phyloP scores from a whole-genome alignment of 73 alveolate genomes.

The Durusdinium trenchii region DNA sequence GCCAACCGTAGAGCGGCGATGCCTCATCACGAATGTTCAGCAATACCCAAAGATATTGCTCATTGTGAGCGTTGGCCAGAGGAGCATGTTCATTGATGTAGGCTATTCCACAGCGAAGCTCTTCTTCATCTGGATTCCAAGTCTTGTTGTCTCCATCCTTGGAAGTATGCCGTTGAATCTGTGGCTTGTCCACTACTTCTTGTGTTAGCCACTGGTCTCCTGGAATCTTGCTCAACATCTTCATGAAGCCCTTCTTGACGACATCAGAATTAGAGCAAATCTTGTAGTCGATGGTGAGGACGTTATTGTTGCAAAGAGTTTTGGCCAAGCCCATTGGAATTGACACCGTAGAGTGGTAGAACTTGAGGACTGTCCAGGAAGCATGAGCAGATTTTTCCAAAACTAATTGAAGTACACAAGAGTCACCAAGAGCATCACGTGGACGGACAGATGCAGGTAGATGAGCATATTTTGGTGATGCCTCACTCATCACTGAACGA shows the following conservation, averaged over 20 bases:
- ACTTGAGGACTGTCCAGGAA: neutral
- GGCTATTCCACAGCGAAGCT: conserved; percentile 22
- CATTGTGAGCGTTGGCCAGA: conserved; percentile 6
- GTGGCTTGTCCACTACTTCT: neutral
- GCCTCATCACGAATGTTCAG: neutral
- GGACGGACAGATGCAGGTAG: conserved; percentile 41
- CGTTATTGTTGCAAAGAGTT: neutral
- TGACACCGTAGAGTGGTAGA: conserved; percentile 16
- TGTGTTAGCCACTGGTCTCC: conserved; percentile 15
- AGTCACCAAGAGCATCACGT: conserved; percentile 20
- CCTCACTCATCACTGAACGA: too few relatives aligned
- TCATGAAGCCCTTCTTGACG: neutral
- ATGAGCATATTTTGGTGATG: too few relatives aligned
- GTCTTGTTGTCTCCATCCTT: neutral
- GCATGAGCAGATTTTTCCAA: neutral
- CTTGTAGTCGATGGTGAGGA: neutral
- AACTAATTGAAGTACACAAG: neutral
- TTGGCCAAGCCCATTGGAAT: conserved; percentile 21
- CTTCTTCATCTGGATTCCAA: conserved; percentile 41
- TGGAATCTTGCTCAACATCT: neutral
- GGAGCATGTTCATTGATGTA: conserved; percentile 46
- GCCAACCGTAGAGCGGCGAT: conserved; percentile 43
- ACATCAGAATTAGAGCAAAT: neutral
- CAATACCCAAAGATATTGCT: conserved; percentile 43
- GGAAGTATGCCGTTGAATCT: too few relatives aligned